Evolutionary conservation across 176 grass and related monocot genomes (phyloP).

Genomic region (Cocos nucifera): DNA sequence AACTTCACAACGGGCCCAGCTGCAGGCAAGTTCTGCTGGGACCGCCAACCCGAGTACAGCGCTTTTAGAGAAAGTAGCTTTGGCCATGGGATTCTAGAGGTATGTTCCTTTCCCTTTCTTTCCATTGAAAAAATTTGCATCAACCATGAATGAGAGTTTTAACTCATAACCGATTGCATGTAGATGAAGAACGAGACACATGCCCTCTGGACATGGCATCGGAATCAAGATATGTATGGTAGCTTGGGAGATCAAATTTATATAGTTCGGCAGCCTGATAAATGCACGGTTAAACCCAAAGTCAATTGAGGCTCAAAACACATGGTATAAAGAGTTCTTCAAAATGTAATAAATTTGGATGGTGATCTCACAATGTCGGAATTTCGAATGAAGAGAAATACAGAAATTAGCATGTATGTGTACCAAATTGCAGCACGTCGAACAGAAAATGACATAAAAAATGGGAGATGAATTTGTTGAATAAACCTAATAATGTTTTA

Average conservation of each 20-base stretch:
- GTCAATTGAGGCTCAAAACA: no score
- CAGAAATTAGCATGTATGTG: no score
- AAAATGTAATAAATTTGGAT: no score
- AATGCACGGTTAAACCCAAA: slow-evolving; percentile 23
- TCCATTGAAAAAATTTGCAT: no score
- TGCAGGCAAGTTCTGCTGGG: slow-evolving; percentile 74
- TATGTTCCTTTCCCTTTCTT: neutral
- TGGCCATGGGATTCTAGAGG: slow-evolving; percentile 81
- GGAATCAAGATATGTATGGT: slow-evolving; percentile 57
- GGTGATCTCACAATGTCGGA: no score
- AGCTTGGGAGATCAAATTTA: slow-evolving; percentile 53
- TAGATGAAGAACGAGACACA: slow-evolving; percentile 83
- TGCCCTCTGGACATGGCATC: slow-evolving; percentile 80
- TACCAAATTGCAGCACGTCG: no score
- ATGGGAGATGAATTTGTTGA: no score
- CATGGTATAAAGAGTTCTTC: no score
- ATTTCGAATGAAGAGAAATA: no score
- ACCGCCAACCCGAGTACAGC: slow-evolving; percentile 61
- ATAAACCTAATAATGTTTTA: no score
- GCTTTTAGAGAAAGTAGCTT: slow-evolving; percentile 78
- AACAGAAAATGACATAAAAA: no score
- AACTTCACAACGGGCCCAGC: slow-evolving; percentile 70
- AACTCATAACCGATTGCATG: neutral
- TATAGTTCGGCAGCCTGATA: slow-evolving; percentile 51
- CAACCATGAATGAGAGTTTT: neutral